Evolutionary conservation across 345 rosid species (phyloP).

Genomic region (Syzygium oleosum): DNA sequence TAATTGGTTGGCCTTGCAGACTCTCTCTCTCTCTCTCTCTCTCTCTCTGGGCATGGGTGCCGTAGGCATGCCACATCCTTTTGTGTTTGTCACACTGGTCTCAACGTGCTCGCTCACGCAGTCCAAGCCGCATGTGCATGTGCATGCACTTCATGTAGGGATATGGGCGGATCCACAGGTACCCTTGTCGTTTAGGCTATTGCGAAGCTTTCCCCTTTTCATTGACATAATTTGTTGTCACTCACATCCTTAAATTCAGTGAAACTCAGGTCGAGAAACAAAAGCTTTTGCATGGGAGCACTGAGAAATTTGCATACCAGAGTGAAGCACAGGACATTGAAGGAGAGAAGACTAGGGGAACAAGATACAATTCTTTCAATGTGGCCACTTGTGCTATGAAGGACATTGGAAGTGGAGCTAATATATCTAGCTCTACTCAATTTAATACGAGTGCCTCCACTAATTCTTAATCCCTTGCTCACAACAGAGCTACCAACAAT

Average conservation of each 20-base stretch:
- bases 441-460: constrained; percentile 16
- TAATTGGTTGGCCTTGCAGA: not conserved
- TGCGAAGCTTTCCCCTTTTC: not conserved
- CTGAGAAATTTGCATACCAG: constrained; percentile 26
- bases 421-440: constrained; percentile 3
- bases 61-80: not conserved
- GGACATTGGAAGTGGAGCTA: not conserved
- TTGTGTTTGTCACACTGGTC: not conserved
- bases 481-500: constrained; percentile 5
- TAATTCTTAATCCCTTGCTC: constrained; percentile 18
- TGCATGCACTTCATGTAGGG: not conserved
- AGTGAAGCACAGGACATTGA: not conserved
- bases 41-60: not conserved
- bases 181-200: not conserved
- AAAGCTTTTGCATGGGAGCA: constrained; percentile 66
- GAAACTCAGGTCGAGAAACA: constrained; percentile 71
- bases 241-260: no score
- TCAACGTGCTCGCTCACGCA: no score
- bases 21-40: not conserved
- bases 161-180: not conserved
- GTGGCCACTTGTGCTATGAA: not conserved
- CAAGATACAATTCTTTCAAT: not conserved
- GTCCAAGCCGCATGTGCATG: no score
- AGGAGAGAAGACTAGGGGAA: constrained; percentile 4
- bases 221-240: not conserved